Evolutionary conservation across 139 green algal genomes (phyloP), one percentile per base, ranked within the genome.

Genomic region (Microglena sp.): DNA sequence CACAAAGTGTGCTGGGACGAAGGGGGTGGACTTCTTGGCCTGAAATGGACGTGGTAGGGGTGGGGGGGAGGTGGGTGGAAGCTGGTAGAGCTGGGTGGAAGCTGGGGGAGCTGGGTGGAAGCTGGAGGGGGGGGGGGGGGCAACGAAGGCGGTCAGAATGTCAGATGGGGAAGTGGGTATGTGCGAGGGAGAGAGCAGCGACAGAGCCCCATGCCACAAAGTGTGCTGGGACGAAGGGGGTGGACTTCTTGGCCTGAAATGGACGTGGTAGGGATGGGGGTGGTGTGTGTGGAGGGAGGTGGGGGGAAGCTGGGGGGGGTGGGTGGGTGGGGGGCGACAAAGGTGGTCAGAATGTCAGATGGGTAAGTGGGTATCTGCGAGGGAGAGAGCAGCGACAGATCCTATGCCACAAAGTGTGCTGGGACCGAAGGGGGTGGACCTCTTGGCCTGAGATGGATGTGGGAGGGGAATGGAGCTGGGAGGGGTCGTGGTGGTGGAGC

Each of bases 381-480:
- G 40, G 40, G 40, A 50, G 40, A 18, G 40, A 50, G 40, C 15
- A 50, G 40, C 15, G 40, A 50, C n/a, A n/a, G n/a, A n/a, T n/a
- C 78, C 84, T 82, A 90, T 1, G 60, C 67, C 11, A 71, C 45
- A 40, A 77, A 86, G 75, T 89, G 80, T 1, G 55, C 55, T 26
- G 50, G 34, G n/a, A 77, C 66, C n/a, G 71, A 87, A 87, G 33
- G 83, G 77, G 11, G 67, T 56, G 18, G 71, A 60, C 3, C 66
- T 61, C 68, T 80, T 80, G 45, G 68, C 73, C 53, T 80, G 40
- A n/a, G n/a, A n/a, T n/a, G n/a, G n/a, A n/a, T n/a, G n/a, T 24
- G 40, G 40, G 40, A 50, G 40, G 40, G 40, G 18, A 18, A 18
- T 11, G 18, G 40, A 18, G 40, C 15, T 11, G 40, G 18, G 40